Base-by-base conservation (phyloP, 257 asterid species). In the Marsdenia floribunda region DNA sequence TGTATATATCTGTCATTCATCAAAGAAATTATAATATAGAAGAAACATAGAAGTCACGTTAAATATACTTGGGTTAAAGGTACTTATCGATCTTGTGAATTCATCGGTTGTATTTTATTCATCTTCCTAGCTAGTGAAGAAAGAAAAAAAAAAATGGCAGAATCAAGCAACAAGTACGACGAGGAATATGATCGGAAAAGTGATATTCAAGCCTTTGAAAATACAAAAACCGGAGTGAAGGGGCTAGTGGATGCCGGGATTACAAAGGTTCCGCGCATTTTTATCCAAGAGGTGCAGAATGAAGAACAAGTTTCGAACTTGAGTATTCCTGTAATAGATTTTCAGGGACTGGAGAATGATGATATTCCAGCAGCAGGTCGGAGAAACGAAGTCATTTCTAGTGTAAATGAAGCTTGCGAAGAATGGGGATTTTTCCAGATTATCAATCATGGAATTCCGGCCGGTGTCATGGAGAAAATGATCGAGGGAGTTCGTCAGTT, bases 381-480 rank as follows among this genome's bases (percentile, higher is more conserved):
- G 22, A 0, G 38, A 3, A 5, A 15, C 6, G 29, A 24, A 68
- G 19, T 42, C 11, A 68, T 2, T 68, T 42, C 29, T 54, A 12
- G 58, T 26, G 7, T 70, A 8, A 15, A 55, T 8, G 22, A 55
- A 55, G 19, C 90, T 24, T 6, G n/a, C 37, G 18, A 82, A 80
- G 75, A 77, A 2, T 83, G 80, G 78, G 96, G 93, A 0, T 87
- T 88, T 42, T 90, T 92, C 80, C 96, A 88, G 77, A 86, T 88
- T 70, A 80, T 88, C 19, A 90, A 88, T 68, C 96, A 88, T 73
- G 87, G 89, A 65, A 88, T 92, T 58, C 96, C 96, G 2, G 69
- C 49, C 0, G 14, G 69, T 8, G 73, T 87, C 67, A 3, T 87
- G 80, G 91, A 86, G 18, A 87, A 87, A 72, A 87, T 88, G 90